Evolutionary conservation across 495 filamentous ascomycete species (phyloP).

Genomic region (Aeminium ludgeri): DNA sequence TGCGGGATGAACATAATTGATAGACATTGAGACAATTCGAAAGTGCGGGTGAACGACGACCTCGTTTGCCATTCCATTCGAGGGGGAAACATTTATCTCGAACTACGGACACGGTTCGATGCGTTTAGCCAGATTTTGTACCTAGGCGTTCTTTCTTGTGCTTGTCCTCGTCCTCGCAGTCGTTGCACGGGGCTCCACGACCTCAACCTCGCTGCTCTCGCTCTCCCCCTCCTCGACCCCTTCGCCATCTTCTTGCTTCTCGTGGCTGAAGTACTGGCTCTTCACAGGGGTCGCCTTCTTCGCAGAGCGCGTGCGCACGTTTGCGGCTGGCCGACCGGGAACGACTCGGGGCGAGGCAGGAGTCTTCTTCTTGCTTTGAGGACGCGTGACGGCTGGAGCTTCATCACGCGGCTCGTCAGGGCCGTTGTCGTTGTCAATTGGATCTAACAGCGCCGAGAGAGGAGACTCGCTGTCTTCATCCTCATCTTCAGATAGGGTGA

Average conservation of each 20-base stretch:
- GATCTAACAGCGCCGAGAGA: slow-evolving; percentile 2
- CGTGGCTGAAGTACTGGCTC: slow-evolving; percentile 25
- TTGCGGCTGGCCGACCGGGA: slow-evolving; percentile 14
- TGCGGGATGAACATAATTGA: no score
- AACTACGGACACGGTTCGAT: no score
- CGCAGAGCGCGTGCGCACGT: slow-evolving; percentile 13
- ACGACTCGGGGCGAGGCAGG: not conserved
- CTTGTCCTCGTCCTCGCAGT: slow-evolving; percentile 9
- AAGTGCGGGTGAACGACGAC: no score
- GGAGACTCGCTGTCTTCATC: not conserved
- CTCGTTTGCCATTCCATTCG: no score
- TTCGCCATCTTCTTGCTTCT: slow-evolving; percentile 18
- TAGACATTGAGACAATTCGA: no score
- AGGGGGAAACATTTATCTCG: no score
- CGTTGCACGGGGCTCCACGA: slow-evolving; percentile 8
- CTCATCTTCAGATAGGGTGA: not conserved
- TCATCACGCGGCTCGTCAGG: slow-evolving; percentile 7
- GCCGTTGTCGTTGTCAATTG: slow-evolving; percentile 1
- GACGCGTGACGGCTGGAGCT: not conserved
- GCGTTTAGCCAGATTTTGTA: no score
- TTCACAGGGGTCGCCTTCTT: slow-evolving; percentile 19
- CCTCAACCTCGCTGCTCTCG: slow-evolving; percentile 5
- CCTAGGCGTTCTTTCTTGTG: not conserved
- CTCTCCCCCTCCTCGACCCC: slow-evolving; percentile 8
- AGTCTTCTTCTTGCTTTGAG: slow-evolving; percentile 1